Conservation (phyloP, 2,329 filamentous ascomycete genomes). For the Raffaelea arxii region DNA sequence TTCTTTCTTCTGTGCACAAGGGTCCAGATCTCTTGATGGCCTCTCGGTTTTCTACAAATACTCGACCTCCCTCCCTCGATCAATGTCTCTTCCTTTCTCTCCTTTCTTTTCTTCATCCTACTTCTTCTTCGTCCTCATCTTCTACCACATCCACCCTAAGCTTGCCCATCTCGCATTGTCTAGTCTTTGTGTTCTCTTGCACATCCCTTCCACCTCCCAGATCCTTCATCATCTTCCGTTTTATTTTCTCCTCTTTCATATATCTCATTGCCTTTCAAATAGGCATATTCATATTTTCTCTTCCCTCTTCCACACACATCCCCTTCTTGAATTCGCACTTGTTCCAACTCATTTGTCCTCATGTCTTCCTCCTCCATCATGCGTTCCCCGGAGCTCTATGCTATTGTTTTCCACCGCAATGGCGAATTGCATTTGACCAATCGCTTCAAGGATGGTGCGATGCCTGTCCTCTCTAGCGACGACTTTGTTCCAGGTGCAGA, state of each 20-base stretch:
- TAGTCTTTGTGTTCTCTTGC: neutral
- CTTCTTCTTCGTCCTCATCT: neutral
- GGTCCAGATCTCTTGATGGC: too few relatives aligned
- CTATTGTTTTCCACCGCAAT: conserved; percentile 11
- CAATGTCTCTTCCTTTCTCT: neutral
- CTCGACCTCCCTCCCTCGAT: too few relatives aligned
- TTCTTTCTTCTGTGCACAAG: too few relatives aligned
- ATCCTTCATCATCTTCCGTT: neutral
- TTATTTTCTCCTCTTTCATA: neutral
- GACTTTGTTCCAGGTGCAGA: conserved; percentile 6
- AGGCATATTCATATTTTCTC: neutral
- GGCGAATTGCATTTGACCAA: conserved; percentile 11
- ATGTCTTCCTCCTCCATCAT: conserved; percentile 1
- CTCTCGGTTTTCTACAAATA: neutral
- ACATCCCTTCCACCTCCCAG: neutral
- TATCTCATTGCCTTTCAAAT: neutral
- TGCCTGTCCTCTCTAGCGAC: conserved; percentile 1
- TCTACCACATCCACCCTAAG: too few relatives aligned
- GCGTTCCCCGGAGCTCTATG: conserved; percentile 2
- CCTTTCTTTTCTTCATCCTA: neutral
- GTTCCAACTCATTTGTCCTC: neutral
- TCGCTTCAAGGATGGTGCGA: conserved; percentile 7
- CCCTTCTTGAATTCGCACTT: neutral
- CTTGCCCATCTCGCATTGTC: neutral
- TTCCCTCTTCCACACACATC: neutral